These are phyloP conservation scores for Leersia perrieri DNA, from an alignment of 176 grass and related monocot genomes.

Conservation along the genomic window DNA sequence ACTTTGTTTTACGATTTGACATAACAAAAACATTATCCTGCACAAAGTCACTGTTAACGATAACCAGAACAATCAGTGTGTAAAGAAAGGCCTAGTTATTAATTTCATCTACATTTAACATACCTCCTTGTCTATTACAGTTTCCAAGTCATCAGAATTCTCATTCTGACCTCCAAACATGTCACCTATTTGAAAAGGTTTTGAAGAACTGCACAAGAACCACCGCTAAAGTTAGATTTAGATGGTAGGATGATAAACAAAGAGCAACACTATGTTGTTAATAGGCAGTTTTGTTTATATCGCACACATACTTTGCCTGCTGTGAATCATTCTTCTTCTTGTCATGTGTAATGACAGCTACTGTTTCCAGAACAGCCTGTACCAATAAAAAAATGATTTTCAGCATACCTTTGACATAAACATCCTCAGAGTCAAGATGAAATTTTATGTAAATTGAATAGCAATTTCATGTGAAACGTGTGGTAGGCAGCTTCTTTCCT, in stretches of 20 bases:
- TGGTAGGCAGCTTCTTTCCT: neutral
- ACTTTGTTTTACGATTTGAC: slow-evolving; percentile 99
- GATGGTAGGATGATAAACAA: neutral
- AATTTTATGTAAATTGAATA: neutral
- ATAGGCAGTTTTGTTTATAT: slow-evolving; percentile 14
- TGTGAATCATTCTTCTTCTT: slow-evolving; percentile 95
- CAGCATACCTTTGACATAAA: neutral
- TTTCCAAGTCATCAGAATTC: slow-evolving; percentile 86
- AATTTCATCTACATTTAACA: slow-evolving; percentile 8
- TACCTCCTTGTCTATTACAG: slow-evolving; percentile 97
- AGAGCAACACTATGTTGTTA: slow-evolving; percentile 11
- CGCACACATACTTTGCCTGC: slow-evolving; percentile 60
- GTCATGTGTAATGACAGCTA: slow-evolving; percentile 96
- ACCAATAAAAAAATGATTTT: slow-evolving; percentile 21
- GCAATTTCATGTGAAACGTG: neutral
- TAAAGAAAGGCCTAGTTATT: neutral
- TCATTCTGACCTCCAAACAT: slow-evolving; percentile 88
- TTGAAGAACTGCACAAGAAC: slow-evolving; percentile 62
- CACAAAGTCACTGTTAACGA: slow-evolving; percentile 16
- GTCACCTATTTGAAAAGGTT: slow-evolving; percentile 97
- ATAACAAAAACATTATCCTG: slow-evolving; percentile 99
- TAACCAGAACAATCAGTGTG: neutral
- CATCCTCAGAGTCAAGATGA: neutral
- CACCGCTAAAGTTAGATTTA: slow-evolving; percentile 17
- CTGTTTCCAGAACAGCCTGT: slow-evolving; percentile 95